phyloP scores from a whole-genome alignment of 768 basidiomycete species.

The Tricholoma flavovirens region DNA sequence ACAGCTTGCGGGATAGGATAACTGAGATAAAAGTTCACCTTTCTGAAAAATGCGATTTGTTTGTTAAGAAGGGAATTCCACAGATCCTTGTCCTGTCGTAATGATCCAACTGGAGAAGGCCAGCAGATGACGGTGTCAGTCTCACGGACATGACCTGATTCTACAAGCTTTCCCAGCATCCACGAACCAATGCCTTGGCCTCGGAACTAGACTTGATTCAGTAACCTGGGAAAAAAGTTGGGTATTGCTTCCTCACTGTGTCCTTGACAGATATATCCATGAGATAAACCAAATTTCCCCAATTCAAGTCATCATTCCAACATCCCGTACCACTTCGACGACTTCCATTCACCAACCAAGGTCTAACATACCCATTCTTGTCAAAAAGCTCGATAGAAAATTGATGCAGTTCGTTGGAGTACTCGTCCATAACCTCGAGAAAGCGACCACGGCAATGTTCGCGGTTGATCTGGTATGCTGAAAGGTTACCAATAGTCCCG shows the following conservation, averaged over 20 bases:
- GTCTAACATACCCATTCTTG: slow-evolving; percentile 18
- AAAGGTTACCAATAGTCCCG: slow-evolving; percentile 5
- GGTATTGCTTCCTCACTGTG: slow-evolving; percentile 12
- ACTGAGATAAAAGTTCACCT: slow-evolving; percentile 1
- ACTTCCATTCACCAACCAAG: slow-evolving; percentile 20
- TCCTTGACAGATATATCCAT: slow-evolving; percentile 18
- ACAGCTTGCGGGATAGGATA: no score
- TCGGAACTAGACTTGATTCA: slow-evolving; percentile 7
- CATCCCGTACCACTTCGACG: slow-evolving; percentile 25
- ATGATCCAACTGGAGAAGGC: slow-evolving; percentile 16
- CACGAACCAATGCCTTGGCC: slow-evolving; percentile 17
- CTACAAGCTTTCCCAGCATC: slow-evolving; percentile 14
- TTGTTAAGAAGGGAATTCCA: slow-evolving; percentile 1
- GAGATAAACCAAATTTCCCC: slow-evolving; percentile 24
- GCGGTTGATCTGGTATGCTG: slow-evolving; percentile 9
- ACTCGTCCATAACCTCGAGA: slow-evolving; percentile 22
- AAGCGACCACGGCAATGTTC: slow-evolving; percentile 10
- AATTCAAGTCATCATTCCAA: slow-evolving; percentile 25
- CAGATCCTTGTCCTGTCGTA: not conserved
- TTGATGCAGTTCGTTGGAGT: slow-evolving; percentile 25
- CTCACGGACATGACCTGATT: slow-evolving; percentile 12
- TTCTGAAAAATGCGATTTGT: slow-evolving; percentile 4
- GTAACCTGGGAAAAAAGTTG: not conserved
- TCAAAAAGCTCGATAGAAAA: slow-evolving; percentile 26
- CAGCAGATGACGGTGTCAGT: slow-evolving; percentile 18